Percentiles rank a stretch among this genome's conserved stretches.
These are phyloP conservation scores for Rhodofomes roseus DNA, from an alignment of 1,284 basidiomycete species.

Conservation along the genomic window DNA sequence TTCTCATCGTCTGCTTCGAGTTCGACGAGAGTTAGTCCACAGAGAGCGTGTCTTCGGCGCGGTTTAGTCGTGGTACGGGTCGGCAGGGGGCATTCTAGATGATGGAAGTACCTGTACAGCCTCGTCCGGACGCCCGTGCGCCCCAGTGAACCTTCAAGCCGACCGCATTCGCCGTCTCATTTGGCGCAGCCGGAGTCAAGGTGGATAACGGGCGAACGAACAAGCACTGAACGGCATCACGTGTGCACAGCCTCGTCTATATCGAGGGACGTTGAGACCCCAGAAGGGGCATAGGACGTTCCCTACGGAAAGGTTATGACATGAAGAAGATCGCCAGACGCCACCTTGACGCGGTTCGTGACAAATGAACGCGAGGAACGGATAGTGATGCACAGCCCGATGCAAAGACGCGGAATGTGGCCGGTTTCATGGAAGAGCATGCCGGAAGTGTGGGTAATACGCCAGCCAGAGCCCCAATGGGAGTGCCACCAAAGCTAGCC, in stretches of 20 bases:
- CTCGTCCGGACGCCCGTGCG: neutral
- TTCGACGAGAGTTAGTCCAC: neutral
- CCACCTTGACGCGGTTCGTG: neutral
- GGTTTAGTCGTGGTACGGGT: neutral
- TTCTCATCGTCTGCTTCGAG: neutral
- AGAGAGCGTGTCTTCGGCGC: neutral
- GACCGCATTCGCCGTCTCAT: neutral
- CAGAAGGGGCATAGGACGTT: neutral
- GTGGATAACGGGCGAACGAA: neutral
- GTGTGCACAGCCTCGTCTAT: constrained; percentile 6
- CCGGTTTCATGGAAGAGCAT: neutral
- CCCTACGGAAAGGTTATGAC: neutral
- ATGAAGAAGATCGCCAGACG: neutral
- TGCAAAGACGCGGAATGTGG: neutral
- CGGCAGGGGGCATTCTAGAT: neutral
- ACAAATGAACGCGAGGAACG: neutral
- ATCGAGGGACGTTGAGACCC: too few species aligned
- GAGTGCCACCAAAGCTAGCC: neutral
- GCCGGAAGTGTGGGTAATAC: neutral
- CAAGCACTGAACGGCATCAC: neutral
- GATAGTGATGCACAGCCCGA: constrained; percentile 5
- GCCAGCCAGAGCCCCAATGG: neutral
- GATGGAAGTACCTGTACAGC: neutral
- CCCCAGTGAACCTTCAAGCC: neutral
- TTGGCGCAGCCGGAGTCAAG: neutral